phyloP scores from a whole-genome alignment of 164 flowering plant genomes.

The Taxillus chinensis region DNA sequence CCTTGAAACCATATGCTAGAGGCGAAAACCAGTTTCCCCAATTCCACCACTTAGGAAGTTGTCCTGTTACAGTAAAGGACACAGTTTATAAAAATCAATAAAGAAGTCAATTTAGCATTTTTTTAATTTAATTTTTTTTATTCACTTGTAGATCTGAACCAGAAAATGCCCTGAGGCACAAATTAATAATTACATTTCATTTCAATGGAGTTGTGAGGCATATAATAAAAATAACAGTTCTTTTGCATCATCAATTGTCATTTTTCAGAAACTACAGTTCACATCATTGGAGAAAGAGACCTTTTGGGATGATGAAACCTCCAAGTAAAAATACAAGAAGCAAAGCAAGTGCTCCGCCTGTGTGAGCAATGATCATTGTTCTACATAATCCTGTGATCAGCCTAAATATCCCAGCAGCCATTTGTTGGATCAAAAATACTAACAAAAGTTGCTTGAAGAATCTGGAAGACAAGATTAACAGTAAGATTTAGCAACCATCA shows the following conservation, averaged over 20 bases:
- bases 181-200: too few species aligned
- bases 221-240: too few species aligned
- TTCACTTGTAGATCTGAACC: too few species aligned
- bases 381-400: constrained; percentile 2
- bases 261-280: background rate
- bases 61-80: background rate
- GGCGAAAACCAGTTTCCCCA: constrained; percentile 5
- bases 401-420: background rate
- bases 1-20: background rate
- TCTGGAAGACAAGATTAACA: background rate
- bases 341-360: background rate
- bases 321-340: background rate
- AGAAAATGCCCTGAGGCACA: too few species aligned
- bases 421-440: constrained; percentile 4
- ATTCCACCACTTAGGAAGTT: background rate
- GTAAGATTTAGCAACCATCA: background rate
- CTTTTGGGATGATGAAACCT: background rate
- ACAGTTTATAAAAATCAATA: too few species aligned
- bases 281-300: background rate
- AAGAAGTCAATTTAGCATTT: too few species aligned
- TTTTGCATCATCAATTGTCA: too few species aligned
- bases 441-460: constrained; percentile 3
- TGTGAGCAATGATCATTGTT: constrained; percentile 1
- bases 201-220: too few species aligned
- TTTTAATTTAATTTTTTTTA: too few species aligned